Base-by-base conservation (phyloP, 768 basidiomycete species). In the Termitomyces sp. region DNA sequence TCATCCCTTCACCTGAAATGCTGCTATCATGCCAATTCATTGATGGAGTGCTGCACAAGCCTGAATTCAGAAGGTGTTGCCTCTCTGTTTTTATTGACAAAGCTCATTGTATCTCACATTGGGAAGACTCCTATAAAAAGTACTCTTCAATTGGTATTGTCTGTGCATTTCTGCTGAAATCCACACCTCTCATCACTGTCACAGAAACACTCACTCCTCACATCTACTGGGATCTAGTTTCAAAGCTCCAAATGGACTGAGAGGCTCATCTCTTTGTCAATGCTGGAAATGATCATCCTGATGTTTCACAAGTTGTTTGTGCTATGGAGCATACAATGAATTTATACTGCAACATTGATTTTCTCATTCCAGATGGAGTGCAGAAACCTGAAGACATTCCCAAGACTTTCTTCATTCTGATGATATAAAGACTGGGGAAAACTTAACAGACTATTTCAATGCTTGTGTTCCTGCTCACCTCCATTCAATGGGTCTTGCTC, bases 61-160 rank as follows among this genome's bases (percentile, higher is more conserved):
- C 64, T 0, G 59, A 58, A 36, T 68, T 74, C 48, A 51, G 24
- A 9, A 40, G 39, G 0, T 54, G 67, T 0, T 27, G 70, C 4
- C 59, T 74, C 3, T 68, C 69, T 4, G 61, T 75, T 0, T 58
- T 76, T 1, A 54, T 75, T 14, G 73, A 76, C 45, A 72, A 77
- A 55, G 72, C 72, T 0, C 76, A 77, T 50, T 69, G 69, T 54
- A 58, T 77, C 1, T 73, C 72, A 1, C 72, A 74, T 44, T 77
- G 74, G 74, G 74, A 74, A 0, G 56, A 61, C 7, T 63, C 65
- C 13, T 76, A 75, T 52, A 74, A 75, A 56, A 63, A 66, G 30
- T 76, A 73, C 36, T 67, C 55, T 0, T 33, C 37, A 3, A 56
- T 75, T 3, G 71, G 69, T 0, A 67, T 67, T 5, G 47, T 74